Base-by-base conservation (phyloP, 345 rosid genomes). In the Bruguiera sexangula region DNA sequence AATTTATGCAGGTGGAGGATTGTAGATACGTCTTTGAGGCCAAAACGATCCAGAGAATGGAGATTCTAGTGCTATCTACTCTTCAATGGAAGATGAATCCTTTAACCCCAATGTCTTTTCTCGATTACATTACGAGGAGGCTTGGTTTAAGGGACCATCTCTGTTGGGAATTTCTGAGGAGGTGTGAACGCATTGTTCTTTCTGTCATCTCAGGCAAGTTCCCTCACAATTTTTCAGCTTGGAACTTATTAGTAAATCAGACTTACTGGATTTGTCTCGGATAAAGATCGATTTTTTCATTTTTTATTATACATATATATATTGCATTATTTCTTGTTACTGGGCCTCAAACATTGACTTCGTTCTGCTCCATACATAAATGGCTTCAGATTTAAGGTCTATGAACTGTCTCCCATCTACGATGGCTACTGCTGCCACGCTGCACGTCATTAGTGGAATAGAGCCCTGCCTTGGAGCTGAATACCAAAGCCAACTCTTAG, bases 81-180 rank as follows among this genome's bases (percentile, higher is more conserved):
- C 90, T 95, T 13, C 58, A 81, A 65, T 95, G 99, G 99, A 86
- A 80, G 82, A 95, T 95, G 99, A 90, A 88, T 78, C 96, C 88
- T 16, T 73, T 87, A 46, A 89, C 99, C 26, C 93, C 99, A 36
- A 71, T 89, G 43, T 90, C 99, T 29, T 95, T 95, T 63, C 46
- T 92, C 13, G 95, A 96, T 79, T 88, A 87, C 74, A 79, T 92
- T 51, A 65, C 87, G 7, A 75, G 93, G 71, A 84, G 98, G 82
- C 82, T 96, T 6, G 94, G 97, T 0, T 76, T 92, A n/a, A 84
- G 79, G 70, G 75, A 70, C 67, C 72, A 77, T 73, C 81, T 84
- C 70, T 90, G 84, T 68, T 82, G 89, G 92, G 92, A 88, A 61
- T 88, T 92, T 67, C 87, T 86, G 54, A 69, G 76, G 82, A 82